A percentile compares a stretch with the other conserved stretches of the same genome.
phyloP scores from a whole-genome alignment of 108 stramenopile genomes.

The Nitzschia palea region DNA sequence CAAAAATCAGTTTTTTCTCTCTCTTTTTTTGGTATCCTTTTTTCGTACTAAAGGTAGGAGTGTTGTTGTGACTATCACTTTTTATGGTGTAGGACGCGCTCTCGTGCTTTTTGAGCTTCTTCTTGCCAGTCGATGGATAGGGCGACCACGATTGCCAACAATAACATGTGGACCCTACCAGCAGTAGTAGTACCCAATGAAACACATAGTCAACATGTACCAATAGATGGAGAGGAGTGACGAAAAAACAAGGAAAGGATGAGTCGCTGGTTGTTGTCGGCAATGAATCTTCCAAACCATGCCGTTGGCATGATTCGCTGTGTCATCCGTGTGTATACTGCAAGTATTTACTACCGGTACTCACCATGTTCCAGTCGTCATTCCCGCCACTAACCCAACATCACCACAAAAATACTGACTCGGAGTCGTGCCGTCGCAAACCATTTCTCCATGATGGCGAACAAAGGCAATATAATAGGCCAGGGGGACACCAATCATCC shows the following conservation, averaged over 20 bases:
- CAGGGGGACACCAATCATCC: conserved; percentile 63
- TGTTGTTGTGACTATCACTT: no score
- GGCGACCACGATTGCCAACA: conserved; percentile 43
- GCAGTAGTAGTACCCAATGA: not conserved
- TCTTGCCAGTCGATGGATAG: conserved; percentile 36
- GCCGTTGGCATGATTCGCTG: no score
- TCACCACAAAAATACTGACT: conserved; percentile 62
- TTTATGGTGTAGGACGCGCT: no score
- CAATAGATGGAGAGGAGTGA: no score
- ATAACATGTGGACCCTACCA: conserved; percentile 42
- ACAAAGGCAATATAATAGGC: conserved; percentile 57
- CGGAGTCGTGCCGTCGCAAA: conserved; percentile 15
- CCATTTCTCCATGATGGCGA: conserved; percentile 22
- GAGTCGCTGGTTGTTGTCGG: no score
- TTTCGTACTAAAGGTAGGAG: no score
- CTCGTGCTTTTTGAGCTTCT: conserved; percentile 36
- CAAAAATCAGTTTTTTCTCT: not conserved
- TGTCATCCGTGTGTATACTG: no score
- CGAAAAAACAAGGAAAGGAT: no score
- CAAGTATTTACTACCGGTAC: not conserved
- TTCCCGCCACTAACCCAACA: conserved; percentile 55
- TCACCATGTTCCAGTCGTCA: conserved; percentile 62
- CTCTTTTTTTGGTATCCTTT: not conserved
- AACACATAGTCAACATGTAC: no score
- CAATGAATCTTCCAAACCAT: no score